These are phyloP conservation scores for Chlamydomonas sp. DNA, from an alignment of 139 green algal genomes.

Conservation along the genomic window DNA sequence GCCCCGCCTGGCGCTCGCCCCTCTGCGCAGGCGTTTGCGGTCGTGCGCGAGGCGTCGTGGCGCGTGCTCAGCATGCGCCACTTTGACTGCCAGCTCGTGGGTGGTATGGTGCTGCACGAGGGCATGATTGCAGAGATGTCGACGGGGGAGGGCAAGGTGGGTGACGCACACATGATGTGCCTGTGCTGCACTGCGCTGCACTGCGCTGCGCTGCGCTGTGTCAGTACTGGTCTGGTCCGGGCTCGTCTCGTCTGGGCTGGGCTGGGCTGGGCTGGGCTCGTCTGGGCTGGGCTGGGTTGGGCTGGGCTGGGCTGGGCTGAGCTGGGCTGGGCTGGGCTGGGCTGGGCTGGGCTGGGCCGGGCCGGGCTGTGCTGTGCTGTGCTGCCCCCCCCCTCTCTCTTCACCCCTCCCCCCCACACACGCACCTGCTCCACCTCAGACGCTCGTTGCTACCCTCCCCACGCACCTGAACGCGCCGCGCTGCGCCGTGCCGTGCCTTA, in stretches of 20 bases:
- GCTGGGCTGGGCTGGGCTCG: background rate
- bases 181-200: constrained; percentile 7
- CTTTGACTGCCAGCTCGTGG: constrained; percentile 87
- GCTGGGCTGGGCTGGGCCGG: background rate
- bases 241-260: background rate
- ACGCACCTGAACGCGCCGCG: no score
- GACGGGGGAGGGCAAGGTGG: constrained; percentile 97
- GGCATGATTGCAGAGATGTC: constrained; percentile 95
- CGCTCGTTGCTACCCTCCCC: no score
- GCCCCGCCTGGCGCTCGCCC: background rate
- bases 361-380: background rate
- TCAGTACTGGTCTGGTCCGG: background rate
- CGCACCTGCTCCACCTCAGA: no score
- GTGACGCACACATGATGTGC: no score
- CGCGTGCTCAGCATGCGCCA: constrained; percentile 84
- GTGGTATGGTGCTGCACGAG: constrained; percentile 90
- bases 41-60: constrained; percentile 77
- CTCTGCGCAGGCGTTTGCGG: constrained; percentile 64
- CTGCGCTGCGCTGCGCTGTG: background rate
- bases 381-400: no score
- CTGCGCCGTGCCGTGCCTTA: no score
- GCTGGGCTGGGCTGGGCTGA: constrained; percentile 3
- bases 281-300: background rate
- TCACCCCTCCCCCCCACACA: no score
- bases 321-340: background rate